Evolutionary conservation across 139 green algal genomes (phyloP).

Genomic region (Desmodesmus armatus): DNA sequence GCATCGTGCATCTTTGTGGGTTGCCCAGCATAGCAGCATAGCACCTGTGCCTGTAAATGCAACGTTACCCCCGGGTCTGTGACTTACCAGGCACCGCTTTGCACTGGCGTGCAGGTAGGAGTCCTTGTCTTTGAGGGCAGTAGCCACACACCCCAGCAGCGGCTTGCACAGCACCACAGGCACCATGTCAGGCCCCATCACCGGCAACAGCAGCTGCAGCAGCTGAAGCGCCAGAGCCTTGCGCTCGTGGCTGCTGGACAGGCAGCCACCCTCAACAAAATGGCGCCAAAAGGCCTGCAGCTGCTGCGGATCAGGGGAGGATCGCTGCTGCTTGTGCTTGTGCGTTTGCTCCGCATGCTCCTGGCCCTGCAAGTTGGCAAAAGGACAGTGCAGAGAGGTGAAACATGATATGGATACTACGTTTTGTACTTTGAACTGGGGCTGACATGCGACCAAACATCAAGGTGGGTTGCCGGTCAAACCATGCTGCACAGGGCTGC

Average conservation of each 20-base stretch:
- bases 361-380: neutral
- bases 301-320: slow-evolving; percentile 21
- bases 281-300: slow-evolving; percentile 52
- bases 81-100: slow-evolving; percentile 62
- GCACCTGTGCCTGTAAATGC: too few species aligned
- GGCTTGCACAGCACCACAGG: slow-evolving; percentile 59
- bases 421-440: too few species aligned
- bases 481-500: neutral
- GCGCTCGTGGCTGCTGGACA: slow-evolving; percentile 71
- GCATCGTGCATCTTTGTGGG: neutral
- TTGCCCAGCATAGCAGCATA: neutral
- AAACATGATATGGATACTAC: too few species aligned
- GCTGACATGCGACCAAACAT: too few species aligned
- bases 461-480: too few species aligned
- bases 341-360: neutral
- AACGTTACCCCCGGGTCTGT: too few species aligned
- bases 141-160: slow-evolving; percentile 67
- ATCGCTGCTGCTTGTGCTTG: neutral
- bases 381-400: neutral
- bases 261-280: slow-evolving; percentile 73
- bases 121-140: slow-evolving; percentile 51
- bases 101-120: slow-evolving; percentile 73
- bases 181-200: slow-evolving; percentile 41
- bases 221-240: slow-evolving; percentile 82
- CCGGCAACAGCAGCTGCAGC: slow-evolving; percentile 73